These are phyloP conservation scores for Linnemannia schmuckeri DNA, from an alignment of 192 early-diverging fungal genomes.

Conservation along the genomic window DNA sequence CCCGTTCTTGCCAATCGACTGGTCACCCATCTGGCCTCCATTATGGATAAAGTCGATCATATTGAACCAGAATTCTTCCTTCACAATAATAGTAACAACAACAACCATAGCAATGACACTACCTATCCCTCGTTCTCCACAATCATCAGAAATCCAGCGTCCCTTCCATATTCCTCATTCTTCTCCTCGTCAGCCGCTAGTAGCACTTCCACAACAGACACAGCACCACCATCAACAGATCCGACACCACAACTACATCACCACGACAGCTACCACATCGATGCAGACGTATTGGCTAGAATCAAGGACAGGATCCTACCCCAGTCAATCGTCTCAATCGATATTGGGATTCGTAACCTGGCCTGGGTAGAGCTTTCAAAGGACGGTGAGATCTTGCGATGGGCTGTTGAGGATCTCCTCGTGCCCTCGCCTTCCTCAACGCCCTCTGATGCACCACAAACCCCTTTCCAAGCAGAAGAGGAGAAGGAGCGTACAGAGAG, in stretches of 20 bases:
- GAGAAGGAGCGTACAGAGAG: background rate
- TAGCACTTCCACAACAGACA: background rate
- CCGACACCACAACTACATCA: no score
- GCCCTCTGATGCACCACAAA: background rate
- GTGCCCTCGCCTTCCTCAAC: background rate
- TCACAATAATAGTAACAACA: background rate
- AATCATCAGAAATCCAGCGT: background rate
- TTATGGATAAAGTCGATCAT: slow-evolving; percentile 16
- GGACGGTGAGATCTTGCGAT: slow-evolving; percentile 50
- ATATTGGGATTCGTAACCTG: slow-evolving; percentile 66
- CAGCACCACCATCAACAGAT: background rate
- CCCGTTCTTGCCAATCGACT: slow-evolving; percentile 23
- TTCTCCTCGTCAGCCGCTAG: background rate
- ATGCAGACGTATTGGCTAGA: background rate
- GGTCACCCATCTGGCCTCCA: slow-evolving; percentile 3
- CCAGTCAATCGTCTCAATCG: slow-evolving; percentile 59
- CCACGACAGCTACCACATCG: background rate
- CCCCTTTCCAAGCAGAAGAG: background rate
- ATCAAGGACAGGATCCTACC: slow-evolving; percentile 26
- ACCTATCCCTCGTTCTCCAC: background rate
- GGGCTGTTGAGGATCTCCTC: slow-evolving; percentile 58
- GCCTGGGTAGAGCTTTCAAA: slow-evolving; percentile 60
- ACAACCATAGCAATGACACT: background rate
- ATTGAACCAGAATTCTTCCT: background rate
- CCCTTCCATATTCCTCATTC: background rate